phyloP scores from a whole-genome alignment of 176 grass and related monocot species.

The Leersia perrieri region DNA sequence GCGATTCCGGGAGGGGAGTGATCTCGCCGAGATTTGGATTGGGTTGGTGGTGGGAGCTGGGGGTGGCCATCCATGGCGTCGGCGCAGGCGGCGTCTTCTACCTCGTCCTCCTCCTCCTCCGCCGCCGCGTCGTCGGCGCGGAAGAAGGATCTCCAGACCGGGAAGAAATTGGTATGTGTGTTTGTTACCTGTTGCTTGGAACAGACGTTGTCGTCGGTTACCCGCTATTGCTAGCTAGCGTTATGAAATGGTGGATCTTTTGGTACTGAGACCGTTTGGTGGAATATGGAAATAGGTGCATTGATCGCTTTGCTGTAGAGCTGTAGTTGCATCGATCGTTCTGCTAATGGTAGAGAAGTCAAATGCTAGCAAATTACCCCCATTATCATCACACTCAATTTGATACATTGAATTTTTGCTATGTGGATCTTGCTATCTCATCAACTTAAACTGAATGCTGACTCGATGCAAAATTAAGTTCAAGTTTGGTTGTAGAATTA shows the following conservation, averaged over 20 bases:
- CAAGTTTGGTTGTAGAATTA: slow-evolving; percentile 14
- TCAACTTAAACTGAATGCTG: background rate
- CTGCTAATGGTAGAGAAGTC: background rate
- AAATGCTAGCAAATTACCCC: slow-evolving; percentile 15
- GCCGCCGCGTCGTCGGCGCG: slow-evolving; percentile 31
- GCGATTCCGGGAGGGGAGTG: slow-evolving; percentile 11
- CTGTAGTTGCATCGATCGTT: background rate
- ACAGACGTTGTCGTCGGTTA: background rate
- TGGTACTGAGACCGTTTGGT: background rate
- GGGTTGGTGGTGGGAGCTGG: slow-evolving; percentile 30
- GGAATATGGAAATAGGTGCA: background rate
- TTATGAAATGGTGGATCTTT: background rate
- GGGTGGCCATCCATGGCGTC: slow-evolving; percentile 59
- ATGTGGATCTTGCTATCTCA: background rate
- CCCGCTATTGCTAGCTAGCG: background rate
- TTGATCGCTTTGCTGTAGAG: background rate
- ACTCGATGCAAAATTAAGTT: background rate
- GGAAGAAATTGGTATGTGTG: slow-evolving; percentile 83
- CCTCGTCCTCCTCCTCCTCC: slow-evolving; percentile 19
- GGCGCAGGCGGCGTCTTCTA: slow-evolving; percentile 55
- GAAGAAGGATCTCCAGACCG: slow-evolving; percentile 81
- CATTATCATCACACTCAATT: background rate
- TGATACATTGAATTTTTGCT: background rate
- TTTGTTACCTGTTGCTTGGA: slow-evolving; percentile 5
- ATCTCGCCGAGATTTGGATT: slow-evolving; percentile 42